phyloP scores from a whole-genome alignment of 768 basidiomycete species.

The Rhodotorula babjevae region DNA sequence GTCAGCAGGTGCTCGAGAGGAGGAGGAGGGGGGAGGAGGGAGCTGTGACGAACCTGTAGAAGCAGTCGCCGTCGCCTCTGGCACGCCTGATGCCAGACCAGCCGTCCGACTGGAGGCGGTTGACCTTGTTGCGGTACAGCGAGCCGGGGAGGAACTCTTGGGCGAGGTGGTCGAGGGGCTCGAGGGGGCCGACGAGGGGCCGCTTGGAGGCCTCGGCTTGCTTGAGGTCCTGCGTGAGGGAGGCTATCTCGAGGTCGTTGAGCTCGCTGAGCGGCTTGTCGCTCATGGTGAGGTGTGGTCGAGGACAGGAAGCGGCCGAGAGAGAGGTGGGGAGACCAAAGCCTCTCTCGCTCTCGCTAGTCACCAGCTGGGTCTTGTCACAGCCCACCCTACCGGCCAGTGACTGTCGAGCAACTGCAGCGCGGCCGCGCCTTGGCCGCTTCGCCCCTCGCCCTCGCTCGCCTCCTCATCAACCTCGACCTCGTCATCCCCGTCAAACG shows the following conservation, averaged over 20 bases:
- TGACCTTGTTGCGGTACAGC: constrained; percentile 67
- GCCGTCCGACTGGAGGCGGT: constrained; percentile 61
- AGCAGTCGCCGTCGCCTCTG: constrained; percentile 75
- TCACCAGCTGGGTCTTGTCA: too few relatives aligned
- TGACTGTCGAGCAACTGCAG: too few relatives aligned
- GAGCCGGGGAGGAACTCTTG: constrained; percentile 43
- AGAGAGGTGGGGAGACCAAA: not conserved
- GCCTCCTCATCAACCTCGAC: too few relatives aligned
- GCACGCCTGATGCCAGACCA: constrained; percentile 65
- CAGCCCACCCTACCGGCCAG: too few relatives aligned
- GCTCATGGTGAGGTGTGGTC: not conserved
- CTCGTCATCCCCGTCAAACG: too few relatives aligned
- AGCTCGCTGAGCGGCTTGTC: constrained; percentile 15
- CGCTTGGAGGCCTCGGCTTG: constrained; percentile 23
- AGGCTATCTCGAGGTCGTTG: constrained; percentile 36
- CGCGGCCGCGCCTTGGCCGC: too few relatives aligned
- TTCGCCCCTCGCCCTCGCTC: too few relatives aligned
- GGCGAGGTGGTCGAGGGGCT: constrained; percentile 44
- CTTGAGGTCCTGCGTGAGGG: constrained; percentile 29
- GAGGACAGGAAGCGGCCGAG: not conserved
- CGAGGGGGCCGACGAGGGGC: constrained; percentile 47
- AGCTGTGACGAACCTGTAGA: constrained; percentile 61
- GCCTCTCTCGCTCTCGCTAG: not conserved
- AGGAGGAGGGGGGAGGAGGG: not conserved
- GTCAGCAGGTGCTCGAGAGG: not conserved